These are phyloP conservation scores for Erigeron philadelphicus DNA, from an alignment of 140 eudicot genomes.

Conservation along the genomic window DNA sequence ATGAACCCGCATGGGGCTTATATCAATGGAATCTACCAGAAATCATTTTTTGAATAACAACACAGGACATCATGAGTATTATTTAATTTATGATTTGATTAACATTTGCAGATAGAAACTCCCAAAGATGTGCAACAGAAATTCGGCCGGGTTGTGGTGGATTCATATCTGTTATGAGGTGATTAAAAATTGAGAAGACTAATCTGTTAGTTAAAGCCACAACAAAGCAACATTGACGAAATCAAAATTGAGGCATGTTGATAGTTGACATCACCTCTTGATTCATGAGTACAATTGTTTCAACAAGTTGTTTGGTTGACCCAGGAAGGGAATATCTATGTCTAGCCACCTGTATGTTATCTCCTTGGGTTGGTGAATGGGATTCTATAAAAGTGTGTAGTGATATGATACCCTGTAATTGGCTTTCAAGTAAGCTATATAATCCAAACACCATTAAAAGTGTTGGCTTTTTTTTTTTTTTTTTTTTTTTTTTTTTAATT, in stretches of 20 bases:
- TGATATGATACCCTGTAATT: too few relatives aligned
- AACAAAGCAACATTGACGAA: neutral
- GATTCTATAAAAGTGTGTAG: too few relatives aligned
- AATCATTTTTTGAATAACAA: neutral
- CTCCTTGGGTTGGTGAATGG: too few relatives aligned
- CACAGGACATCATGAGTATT: neutral
- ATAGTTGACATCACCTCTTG: neutral
- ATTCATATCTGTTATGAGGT: neutral
- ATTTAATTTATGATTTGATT: neutral
- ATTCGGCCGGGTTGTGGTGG: constrained; percentile 3
- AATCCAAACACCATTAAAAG: too few relatives aligned
- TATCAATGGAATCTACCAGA: neutral
- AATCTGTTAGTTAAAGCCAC: neutral
- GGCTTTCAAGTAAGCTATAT: too few relatives aligned
- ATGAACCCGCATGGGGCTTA: neutral
- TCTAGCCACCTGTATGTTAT: too few relatives aligned
- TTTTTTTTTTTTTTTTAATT: too few relatives aligned
- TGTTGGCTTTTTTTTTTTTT: too few relatives aligned
- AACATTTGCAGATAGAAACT: constrained; percentile 14
- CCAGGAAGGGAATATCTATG: too few relatives aligned
- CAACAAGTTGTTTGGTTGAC: too few relatives aligned
- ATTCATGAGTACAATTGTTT: neutral
- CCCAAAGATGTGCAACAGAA: constrained; percentile 18
- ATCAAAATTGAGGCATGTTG: neutral
- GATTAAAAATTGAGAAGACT: neutral